Conservation (phyloP, 305 asterid genomes). For the Fraxinus nigra region DNA sequence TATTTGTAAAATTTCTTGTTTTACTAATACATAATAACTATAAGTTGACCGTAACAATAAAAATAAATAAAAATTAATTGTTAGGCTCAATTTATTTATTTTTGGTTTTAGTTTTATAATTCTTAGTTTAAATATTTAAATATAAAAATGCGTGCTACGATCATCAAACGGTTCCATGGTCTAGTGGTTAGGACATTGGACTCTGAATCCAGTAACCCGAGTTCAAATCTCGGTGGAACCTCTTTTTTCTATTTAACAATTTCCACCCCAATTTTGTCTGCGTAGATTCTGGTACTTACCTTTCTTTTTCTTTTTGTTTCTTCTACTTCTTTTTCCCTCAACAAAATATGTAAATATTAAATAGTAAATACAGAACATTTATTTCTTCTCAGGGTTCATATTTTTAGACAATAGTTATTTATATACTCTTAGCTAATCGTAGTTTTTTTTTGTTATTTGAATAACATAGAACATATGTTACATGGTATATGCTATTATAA, state of each 20-base stretch:
- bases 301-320: not conserved
- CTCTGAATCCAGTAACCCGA: slow-evolving; percentile 62
- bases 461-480: not conserved
- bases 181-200: slow-evolving; percentile 59
- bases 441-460: not conserved
- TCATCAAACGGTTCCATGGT: slow-evolving; percentile 35
- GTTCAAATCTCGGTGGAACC: slow-evolving; percentile 64
- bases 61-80: too few species aligned
- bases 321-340: not conserved
- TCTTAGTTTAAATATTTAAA: too few species aligned
- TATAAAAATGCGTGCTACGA: too few species aligned
- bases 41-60: too few species aligned
- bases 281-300: not conserved
- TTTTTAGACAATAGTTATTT: not conserved
- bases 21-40: too few species aligned
- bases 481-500: too few species aligned
- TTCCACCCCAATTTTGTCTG: not conserved
- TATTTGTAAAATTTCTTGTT: too few species aligned
- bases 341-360: too few species aligned
- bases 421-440: too few species aligned
- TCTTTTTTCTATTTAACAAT: not conserved
- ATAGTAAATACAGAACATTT: not conserved
- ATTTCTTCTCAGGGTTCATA: not conserved
- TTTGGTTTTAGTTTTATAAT: too few species aligned
- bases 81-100: too few species aligned